Base-by-base conservation (phyloP, 2,329 filamentous ascomycete species). In the Clarireedia monteithiana region DNA sequence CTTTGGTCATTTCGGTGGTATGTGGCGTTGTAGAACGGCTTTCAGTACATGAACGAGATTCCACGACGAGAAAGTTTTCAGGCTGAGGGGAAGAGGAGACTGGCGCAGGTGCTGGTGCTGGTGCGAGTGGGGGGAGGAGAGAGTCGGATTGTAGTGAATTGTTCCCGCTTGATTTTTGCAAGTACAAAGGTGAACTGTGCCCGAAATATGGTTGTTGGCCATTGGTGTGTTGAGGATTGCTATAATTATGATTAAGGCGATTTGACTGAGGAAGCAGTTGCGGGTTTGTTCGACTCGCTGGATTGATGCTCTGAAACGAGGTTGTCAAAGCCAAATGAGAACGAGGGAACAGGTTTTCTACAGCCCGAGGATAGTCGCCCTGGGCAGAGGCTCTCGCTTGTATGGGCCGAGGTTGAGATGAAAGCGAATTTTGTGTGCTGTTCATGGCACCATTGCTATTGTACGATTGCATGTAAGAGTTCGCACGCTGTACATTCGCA, bases 11-110 rank as follows among this genome's bases (percentile, higher is more conserved):
- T 26, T 50, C 53, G 5, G 10, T 50, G 17, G 30, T n/a, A 23
- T 44, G 39, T 14, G 53, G 53, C 20, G 53, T 55, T 50, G 30
- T 24, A 36, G 53, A 50, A 6, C 53, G 53, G 20, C 53, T 55
- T 27, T 55, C 40, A 1, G 53, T 55, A 20, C 17, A 44, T 5
- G 53, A 55, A 17, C 53, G 53, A 38, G 53, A 55, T 55, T 55
- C 51, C 10, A 54, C 53, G 49, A 55, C 26, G 3, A 50, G 40
- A 5, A 55, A 38, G 20, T 44, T 50, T 5, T 55, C 53, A 24
- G 24, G 39, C 10, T 50, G 53, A 4, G 46, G 46, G 7, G 39
- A 42, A 42, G 38, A 26, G 14, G n/a, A 24, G 23, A 14, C 50
- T 44, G 49, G 38, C 2, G 53, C 46, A 7, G 47, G 53, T 10